A percentile compares a stretch with the other conserved stretches of the same genome.
Conservation (phyloP, 106 monocot species). For the Acorus gramineus region DNA sequence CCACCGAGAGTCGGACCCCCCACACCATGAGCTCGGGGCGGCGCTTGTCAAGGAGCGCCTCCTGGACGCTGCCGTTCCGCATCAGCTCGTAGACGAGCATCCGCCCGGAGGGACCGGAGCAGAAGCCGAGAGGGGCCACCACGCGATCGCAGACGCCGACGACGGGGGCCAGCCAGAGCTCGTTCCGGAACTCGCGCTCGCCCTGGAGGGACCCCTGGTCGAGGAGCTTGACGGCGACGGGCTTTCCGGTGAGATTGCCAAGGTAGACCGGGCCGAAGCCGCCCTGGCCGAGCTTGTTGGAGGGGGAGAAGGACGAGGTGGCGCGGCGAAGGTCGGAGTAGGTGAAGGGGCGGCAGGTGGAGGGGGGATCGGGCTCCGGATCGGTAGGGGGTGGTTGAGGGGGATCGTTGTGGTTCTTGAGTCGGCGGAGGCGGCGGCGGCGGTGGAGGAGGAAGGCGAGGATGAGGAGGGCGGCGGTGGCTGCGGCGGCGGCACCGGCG, state of each 20-base stretch:
- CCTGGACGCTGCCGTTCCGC: slow-evolving; percentile 81
- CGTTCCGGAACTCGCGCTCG: slow-evolving; percentile 81
- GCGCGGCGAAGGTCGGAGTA: slow-evolving; percentile 54
- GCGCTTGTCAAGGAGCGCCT: slow-evolving; percentile 53
- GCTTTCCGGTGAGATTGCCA: slow-evolving; percentile 32
- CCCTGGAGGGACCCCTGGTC: slow-evolving; percentile 85
- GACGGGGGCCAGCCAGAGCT: slow-evolving; percentile 52
- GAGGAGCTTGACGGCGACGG: slow-evolving; percentile 83
- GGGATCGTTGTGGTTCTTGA: slow-evolving; percentile 28
- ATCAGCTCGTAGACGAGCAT: slow-evolving; percentile 78
- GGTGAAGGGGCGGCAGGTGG: slow-evolving; percentile 8
- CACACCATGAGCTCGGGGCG: slow-evolving; percentile 56
- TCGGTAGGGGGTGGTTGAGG: slow-evolving; percentile 39
- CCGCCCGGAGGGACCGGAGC: background rate
- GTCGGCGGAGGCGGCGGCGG: slow-evolving; percentile 10
- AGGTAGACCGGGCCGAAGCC: slow-evolving; percentile 68
- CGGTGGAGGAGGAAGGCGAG: slow-evolving; percentile 6
- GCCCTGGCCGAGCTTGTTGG: slow-evolving; percentile 53
- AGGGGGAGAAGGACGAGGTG: slow-evolving; percentile 36
- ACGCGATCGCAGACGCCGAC: slow-evolving; percentile 19
- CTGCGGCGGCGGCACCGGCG: background rate
- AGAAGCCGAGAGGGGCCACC: slow-evolving; percentile 49
- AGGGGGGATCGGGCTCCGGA: slow-evolving; percentile 40
- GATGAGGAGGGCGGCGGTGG: background rate
- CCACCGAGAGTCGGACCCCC: slow-evolving; percentile 39